Conservation (phyloP, 2,329 filamentous ascomycete species). For the Fusarium illudens region DNA sequence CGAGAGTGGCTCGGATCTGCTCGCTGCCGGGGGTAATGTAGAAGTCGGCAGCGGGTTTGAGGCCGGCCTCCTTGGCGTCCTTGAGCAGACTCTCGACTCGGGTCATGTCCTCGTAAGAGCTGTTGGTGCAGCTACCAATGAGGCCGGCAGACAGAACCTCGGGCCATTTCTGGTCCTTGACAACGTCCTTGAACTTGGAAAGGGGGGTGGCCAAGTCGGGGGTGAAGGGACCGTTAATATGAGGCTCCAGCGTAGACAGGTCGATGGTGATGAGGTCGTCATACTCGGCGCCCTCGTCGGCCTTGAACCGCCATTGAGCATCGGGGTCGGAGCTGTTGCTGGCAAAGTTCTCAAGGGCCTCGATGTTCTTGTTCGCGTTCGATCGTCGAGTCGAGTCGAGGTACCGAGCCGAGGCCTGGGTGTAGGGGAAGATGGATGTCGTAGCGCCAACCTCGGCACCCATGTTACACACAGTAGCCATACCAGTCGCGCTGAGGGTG, state of each 20-base stretch:
- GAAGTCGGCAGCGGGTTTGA: slow-evolving; percentile 94
- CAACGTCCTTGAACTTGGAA: slow-evolving; percentile 95
- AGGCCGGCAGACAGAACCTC: slow-evolving; percentile 96
- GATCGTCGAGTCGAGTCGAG: slow-evolving; percentile 77
- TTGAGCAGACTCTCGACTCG: slow-evolving; percentile 82
- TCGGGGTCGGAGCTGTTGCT: slow-evolving; percentile 53
- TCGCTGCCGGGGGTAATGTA: slow-evolving; percentile 96
- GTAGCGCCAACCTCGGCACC: slow-evolving; percentile 91
- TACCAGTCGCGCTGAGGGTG: slow-evolving; percentile 88
- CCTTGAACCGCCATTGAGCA: slow-evolving; percentile 71
- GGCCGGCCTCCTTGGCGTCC: slow-evolving; percentile 88
- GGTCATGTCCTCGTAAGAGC: slow-evolving; percentile 86
- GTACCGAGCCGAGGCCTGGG: slow-evolving; percentile 82
- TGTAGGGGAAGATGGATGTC: slow-evolving; percentile 95
- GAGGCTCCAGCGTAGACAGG: slow-evolving; percentile 91
- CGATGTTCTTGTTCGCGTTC: slow-evolving; percentile 72
- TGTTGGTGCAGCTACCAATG: slow-evolving; percentile 98
- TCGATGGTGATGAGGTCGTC: slow-evolving; percentile 97
- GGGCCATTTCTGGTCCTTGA: slow-evolving; percentile 95
- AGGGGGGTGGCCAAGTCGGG: slow-evolving; percentile 97
- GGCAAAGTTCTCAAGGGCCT: slow-evolving; percentile 65
- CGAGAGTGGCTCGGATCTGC: slow-evolving; percentile 94
- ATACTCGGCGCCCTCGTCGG: slow-evolving; percentile 88
- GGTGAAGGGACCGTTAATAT: slow-evolving; percentile 99
- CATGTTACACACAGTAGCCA: slow-evolving; percentile 94